Evolutionary conservation across 352 stramenopile species (phyloP).

Genomic region (Pythium pectinolyticum): DNA sequence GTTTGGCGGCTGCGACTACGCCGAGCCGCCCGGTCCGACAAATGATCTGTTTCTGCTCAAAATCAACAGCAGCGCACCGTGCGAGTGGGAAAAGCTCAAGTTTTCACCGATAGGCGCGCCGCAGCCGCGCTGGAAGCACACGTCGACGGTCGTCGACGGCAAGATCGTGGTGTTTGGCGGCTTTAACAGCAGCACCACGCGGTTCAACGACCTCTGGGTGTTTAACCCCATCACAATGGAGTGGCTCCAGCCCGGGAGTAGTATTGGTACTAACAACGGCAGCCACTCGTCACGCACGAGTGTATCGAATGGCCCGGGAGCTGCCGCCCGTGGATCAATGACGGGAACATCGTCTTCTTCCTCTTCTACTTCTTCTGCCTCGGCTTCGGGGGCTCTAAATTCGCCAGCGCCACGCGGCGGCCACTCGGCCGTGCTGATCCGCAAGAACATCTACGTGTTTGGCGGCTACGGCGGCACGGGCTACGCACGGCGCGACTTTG

Average conservation of each 20-base stretch:
- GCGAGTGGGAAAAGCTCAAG: conserved; percentile 71
- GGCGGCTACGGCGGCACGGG: conserved; percentile 94
- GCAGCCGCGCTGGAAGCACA: conserved; percentile 88
- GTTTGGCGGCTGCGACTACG: conserved; percentile 92
- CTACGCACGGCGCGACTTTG: conserved; percentile 92
- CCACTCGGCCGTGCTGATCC: conserved; percentile 88
- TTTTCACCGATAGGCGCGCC: conserved; percentile 39
- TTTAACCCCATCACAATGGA: conserved; percentile 93
- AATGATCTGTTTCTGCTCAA: conserved; percentile 94
- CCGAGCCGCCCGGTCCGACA: conserved; percentile 87
- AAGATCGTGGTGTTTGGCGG: conserved; percentile 95
- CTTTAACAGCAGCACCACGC: conserved; percentile 84
- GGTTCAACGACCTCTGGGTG: conserved; percentile 97
- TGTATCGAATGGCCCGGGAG: conserved; percentile 4
- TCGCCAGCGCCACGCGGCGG: conserved; percentile 83
- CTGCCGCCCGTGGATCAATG: neutral
- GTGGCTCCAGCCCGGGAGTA: conserved; percentile 71
- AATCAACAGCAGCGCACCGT: conserved; percentile 62
- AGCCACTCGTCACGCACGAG: conserved; percentile 46
- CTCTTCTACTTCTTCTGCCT: too few species aligned
- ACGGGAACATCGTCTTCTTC: neutral
- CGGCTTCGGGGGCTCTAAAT: neutral
- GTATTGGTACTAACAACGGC: neutral
- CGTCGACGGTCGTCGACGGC: conserved; percentile 82
- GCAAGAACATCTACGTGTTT: conserved; percentile 90